A percentile compares a stretch with the other conserved stretches of the same genome.
Conservation (phyloP, 2,329 filamentous ascomycete genomes). For the Fusarium incarnatum region DNA sequence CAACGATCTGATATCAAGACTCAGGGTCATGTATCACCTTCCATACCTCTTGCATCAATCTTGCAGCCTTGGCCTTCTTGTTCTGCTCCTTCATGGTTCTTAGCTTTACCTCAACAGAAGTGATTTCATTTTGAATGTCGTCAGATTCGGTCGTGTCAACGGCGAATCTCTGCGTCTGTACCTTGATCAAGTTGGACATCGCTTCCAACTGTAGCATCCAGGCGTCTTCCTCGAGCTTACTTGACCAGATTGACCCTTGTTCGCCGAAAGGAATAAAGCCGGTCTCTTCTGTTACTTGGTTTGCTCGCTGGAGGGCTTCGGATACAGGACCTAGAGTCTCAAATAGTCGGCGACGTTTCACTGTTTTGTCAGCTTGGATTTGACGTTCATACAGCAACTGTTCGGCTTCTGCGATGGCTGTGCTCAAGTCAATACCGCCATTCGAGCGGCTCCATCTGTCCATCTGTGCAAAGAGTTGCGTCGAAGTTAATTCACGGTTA, state of each 20-base stretch:
- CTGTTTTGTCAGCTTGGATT: background rate
- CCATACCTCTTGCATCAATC: background rate
- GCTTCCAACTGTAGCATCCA: background rate
- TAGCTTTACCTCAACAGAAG: background rate
- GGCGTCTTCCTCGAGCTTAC: background rate
- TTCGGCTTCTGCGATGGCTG: background rate
- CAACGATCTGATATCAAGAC: background rate
- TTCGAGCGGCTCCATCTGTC: background rate
- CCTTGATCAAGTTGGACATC: background rate
- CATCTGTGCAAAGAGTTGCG: background rate
- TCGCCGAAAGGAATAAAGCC: background rate
- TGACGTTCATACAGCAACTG: background rate
- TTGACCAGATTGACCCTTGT: background rate
- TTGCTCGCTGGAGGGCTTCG: background rate
- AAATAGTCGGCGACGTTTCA: background rate
- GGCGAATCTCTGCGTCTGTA: background rate
- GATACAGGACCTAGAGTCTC: background rate
- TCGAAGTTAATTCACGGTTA: background rate
- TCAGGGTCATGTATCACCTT: background rate
- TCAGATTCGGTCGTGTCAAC: rapidly evolving
- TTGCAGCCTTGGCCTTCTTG: background rate
- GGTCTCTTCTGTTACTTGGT: rapidly evolving
- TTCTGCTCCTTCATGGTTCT: background rate
- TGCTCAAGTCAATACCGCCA: background rate
- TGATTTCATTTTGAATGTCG: rapidly evolving